phyloP scores from a whole-genome alignment of 2,329 filamentous ascomycete species.

The Ophiobolus disseminans region DNA sequence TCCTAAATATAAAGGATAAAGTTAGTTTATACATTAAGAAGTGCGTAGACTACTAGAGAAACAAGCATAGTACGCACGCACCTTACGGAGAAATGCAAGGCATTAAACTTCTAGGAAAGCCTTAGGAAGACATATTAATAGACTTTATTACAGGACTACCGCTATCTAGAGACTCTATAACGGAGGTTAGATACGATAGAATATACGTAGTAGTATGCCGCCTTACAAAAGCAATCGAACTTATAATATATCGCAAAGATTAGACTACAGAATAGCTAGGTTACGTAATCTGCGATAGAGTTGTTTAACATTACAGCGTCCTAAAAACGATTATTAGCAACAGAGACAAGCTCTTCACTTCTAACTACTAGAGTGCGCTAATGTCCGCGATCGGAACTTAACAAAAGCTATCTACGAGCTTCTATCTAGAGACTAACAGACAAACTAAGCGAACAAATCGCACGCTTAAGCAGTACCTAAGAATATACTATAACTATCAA shows the following conservation, averaged over 20 bases:
- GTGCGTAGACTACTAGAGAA: constrained; percentile 9
- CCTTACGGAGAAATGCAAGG: constrained; percentile 10
- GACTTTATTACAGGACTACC: constrained; percentile 10
- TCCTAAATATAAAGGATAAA: constrained; percentile 4
- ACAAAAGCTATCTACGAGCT: no score
- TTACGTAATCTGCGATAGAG: not conserved
- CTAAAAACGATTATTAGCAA: not conserved
- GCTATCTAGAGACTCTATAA: not conserved
- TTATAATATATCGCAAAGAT: not conserved
- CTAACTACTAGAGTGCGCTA: not conserved
- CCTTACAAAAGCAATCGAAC: constrained; percentile 1
- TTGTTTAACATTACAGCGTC: not conserved
- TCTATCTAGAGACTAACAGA: no score
- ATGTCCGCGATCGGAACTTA: no score
- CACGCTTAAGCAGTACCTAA: no score
- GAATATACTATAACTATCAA: no score
- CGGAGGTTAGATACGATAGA: not conserved
- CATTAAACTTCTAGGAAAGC: constrained; percentile 5
- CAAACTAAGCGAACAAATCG: no score
- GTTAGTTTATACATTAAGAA: constrained; percentile 3
- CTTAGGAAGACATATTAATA: constrained; percentile 12
- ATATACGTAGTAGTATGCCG: constrained; percentile 5
- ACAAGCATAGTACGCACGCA: constrained; percentile 8
- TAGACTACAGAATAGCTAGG: not conserved
- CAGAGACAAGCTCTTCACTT: not conserved